Base-by-base conservation (phyloP, 2,329 filamentous ascomycete species). In the Pyricularia grisea region DNA sequence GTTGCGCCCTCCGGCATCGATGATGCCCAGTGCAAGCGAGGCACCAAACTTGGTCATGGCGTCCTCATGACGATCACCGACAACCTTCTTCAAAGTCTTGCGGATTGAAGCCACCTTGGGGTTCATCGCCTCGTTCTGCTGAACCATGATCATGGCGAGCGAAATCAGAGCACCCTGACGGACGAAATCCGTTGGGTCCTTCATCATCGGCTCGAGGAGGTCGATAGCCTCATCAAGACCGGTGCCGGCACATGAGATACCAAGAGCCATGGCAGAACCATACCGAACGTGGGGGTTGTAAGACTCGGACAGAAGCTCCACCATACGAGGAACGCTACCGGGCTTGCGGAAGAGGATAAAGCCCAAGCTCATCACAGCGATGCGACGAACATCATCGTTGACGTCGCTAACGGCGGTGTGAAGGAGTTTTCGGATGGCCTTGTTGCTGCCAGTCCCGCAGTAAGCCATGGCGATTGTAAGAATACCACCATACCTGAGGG, bases 21-120 rank as follows among this genome's bases (percentile, higher is more conserved):
- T 97, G 78, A 99, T 98, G 75, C 95, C 95, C 23, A 99, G 85
- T 11, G 95, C 95, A 30, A 99, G 86, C 65, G 95, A 92, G 73
- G 93, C 94, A 74, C 95, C 95, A 73, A 99, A 99, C 79, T 99
- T 99, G 77, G 95, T 96, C 94, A 99, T 98, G 70, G 95, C 95
- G 82, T 99, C 95, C 79, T 99, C 95, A 74, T 99, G 95, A 68
- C 95, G 90, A 78, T 99, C 95, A 58, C 91, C 89, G 28, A 98
- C 89, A 69, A 97, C 93, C 85, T 97, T 98, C 82, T 93, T 91
- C 71, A 99, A 87, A 3, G 92, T 94, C 83, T 97, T 97, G 74
- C 95, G 90, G 73, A 98, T 94, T 1, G 90, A 87, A 27, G 89
- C 88, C 66, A 97, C 94, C 84, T 98, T 97, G 74, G 95, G 94